Percentiles rank a stretch among this genome's conserved stretches.
These are phyloP conservation scores for Cystobasidiaceae sp. DNA, from an alignment of 1,284 basidiomycete genomes.

Conservation along the genomic window DNA sequence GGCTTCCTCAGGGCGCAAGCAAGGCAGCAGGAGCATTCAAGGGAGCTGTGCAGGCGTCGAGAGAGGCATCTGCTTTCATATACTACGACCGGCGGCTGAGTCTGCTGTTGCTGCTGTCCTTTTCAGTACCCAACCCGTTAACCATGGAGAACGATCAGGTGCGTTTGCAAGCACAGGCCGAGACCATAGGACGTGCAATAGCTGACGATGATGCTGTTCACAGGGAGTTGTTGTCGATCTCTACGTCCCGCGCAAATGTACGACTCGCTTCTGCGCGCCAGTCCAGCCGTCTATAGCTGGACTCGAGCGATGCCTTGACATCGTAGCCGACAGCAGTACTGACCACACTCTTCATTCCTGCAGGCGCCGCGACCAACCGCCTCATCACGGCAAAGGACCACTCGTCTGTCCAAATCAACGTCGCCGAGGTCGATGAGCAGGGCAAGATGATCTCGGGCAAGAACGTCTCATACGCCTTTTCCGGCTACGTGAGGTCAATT, in stretches of 20 bases:
- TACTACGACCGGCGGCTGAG: not conserved
- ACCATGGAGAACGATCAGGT: conserved; percentile 33
- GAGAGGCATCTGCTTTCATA: not conserved
- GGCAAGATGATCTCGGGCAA: conserved; percentile 77
- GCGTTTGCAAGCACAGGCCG: no score
- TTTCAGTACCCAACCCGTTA: not conserved
- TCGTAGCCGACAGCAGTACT: conserved; percentile 10
- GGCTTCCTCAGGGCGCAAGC: not conserved
- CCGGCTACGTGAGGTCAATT: conserved; percentile 85
- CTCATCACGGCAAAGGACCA: conserved; percentile 98
- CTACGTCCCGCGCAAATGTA: conserved; percentile 99
- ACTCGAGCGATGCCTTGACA: not conserved
- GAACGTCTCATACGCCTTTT: conserved; percentile 87
- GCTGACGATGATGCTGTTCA: not conserved
- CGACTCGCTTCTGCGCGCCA: conserved; percentile 61
- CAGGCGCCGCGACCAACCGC: conserved; percentile 60
- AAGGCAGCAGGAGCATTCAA: not conserved
- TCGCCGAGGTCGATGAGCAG: conserved; percentile 89
- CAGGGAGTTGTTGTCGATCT: conserved; percentile 99
- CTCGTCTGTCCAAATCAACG: conserved; percentile 92
- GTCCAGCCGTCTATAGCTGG: not conserved
- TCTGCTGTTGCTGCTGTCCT: not conserved
- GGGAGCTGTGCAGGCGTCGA: not conserved
- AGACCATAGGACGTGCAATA: not conserved
- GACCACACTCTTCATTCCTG: conserved; percentile 22